A percentile compares a stretch with the other conserved stretches of the same genome.
Conservation (phyloP, 2,329 filamentous ascomycete species). For the Rhinocladiella similis region DNA sequence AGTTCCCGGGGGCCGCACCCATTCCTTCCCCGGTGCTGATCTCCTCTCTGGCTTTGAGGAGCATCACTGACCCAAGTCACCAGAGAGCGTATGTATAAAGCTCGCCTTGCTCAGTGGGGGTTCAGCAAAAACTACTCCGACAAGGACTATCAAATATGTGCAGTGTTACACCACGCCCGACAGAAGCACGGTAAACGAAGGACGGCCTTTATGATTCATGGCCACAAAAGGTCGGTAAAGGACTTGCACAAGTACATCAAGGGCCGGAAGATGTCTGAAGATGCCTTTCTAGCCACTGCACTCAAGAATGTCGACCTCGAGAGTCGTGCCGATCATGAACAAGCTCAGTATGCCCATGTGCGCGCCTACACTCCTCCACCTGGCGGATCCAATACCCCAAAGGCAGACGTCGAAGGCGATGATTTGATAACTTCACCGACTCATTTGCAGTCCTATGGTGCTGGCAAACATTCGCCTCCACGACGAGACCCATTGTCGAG, state of each 20-base stretch:
- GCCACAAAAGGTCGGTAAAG: conserved; percentile 26
- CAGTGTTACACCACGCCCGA: conserved; percentile 25
- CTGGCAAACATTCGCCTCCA: conserved; percentile 4
- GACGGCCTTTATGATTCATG: conserved; percentile 29
- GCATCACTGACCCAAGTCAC: neutral
- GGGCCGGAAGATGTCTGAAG: conserved; percentile 29
- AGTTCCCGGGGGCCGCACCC: neutral
- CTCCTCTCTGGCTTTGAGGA: neutral
- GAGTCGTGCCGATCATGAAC: conserved; percentile 14
- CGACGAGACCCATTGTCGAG: neutral
- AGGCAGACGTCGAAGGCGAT: conserved; percentile 18
- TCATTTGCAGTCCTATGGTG: neutral
- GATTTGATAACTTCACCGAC: neutral
- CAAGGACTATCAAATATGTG: conserved; percentile 30
- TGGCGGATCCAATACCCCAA: conserved; percentile 16
- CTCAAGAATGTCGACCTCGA: conserved; percentile 17
- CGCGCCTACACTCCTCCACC: conserved; percentile 16
- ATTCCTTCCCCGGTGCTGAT: neutral
- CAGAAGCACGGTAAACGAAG: conserved; percentile 24
- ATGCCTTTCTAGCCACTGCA: conserved; percentile 26
- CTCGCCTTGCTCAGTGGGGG: conserved; percentile 29
- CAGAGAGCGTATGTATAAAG: conserved; percentile 27
- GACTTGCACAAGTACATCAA: conserved; percentile 31
- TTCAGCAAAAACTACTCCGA: conserved; percentile 31
- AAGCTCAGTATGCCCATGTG: conserved; percentile 24